Evolutionary conservation across 2,329 filamentous ascomycete species (phyloP), one percentile per base, ranked within the genome.

Genomic region (Orbilia blumenaviensis): DNA sequence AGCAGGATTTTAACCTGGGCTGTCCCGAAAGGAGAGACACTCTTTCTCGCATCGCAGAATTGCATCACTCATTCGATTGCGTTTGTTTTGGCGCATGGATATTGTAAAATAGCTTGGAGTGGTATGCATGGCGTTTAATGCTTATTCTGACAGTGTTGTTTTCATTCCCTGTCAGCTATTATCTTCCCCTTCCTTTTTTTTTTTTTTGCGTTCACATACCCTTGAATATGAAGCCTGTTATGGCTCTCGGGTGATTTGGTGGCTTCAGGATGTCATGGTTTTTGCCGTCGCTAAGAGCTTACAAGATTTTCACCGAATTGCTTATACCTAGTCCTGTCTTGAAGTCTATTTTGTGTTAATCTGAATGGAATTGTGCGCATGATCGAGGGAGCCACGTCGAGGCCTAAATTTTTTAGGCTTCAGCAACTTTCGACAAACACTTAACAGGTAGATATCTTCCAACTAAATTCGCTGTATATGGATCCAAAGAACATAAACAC

Each of bases 271-370:
- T 32, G 12, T 34, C 27, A 21, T 12, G 14, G 16, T 10, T 25
- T 56, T 56, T 36, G 9, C 32, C 32, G 52, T 38, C 32, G 29
- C 52, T 56, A 56, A 56, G 29, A 56, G 32, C n/a, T 8, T 12
- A 56, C 52, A 56, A 56, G 52, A 56, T 56, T 56, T 56, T 38
- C 52, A 56, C 32, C 32, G 52, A 56, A 38, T 38, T 36, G 52
- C 52, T 56, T 56, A 32, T 56, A 18, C 38, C 12, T 38, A 23
- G 16, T 16, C 52, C 16, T 18, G 3, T n/a, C 0, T 38, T n/a
- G 9, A 16, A n/a, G 16, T 56, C 52, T 56, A 32, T 32, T 32
- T 56, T 25, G 52, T 7, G 1, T 4, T 5, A 25, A 6, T n/a
- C 16, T 18, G 0, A 12, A n/a, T 25, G 34, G 1, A 6, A 36